Evolutionary conservation across 768 basidiomycete genomes (phyloP).

Genomic region (Leucosporidium creatinivorum): DNA sequence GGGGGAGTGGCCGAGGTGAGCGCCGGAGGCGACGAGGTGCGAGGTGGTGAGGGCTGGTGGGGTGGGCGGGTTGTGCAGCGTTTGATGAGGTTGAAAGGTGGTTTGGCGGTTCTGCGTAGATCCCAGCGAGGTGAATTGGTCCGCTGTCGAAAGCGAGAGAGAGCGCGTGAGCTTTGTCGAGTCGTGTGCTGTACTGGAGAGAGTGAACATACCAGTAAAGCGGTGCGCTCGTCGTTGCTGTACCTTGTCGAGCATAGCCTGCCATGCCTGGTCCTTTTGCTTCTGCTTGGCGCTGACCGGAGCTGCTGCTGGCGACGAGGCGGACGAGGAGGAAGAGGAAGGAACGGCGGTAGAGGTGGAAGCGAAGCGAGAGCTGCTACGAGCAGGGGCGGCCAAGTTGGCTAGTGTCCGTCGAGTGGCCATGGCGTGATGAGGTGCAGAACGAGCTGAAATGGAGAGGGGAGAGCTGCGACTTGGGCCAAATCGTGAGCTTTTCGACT

Average conservation of each 20-base stretch:
- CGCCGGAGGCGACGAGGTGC: conserved; percentile 82
- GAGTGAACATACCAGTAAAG: background rate
- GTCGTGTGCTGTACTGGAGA: too few species aligned
- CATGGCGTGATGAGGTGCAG: too few species aligned
- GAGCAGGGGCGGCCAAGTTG: background rate
- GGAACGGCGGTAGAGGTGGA: background rate
- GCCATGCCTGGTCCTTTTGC: conserved; percentile 6
- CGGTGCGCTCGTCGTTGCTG: conserved; percentile 12
- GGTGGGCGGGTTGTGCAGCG: conserved; percentile 55
- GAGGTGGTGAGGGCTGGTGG: conserved; percentile 69
- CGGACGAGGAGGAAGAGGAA: background rate
- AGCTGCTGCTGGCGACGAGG: background rate
- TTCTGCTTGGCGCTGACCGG: conserved; percentile 4
- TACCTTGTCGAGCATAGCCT: conserved; percentile 17
- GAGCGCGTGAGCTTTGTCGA: background rate
- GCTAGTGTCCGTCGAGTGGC: too few species aligned
- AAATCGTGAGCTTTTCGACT: too few species aligned
- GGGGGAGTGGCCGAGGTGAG: conserved; percentile 83
- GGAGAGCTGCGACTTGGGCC: too few species aligned
- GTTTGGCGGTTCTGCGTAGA: conserved; percentile 64
- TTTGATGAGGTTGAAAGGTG: conserved; percentile 65
- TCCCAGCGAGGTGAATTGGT: conserved; percentile 50
- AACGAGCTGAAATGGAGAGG: too few species aligned
- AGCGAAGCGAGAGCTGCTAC: background rate
- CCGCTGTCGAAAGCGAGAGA: conserved; percentile 14